Conservation (phyloP, 305 asterid genomes). For the Fraxinus latifolia region DNA sequence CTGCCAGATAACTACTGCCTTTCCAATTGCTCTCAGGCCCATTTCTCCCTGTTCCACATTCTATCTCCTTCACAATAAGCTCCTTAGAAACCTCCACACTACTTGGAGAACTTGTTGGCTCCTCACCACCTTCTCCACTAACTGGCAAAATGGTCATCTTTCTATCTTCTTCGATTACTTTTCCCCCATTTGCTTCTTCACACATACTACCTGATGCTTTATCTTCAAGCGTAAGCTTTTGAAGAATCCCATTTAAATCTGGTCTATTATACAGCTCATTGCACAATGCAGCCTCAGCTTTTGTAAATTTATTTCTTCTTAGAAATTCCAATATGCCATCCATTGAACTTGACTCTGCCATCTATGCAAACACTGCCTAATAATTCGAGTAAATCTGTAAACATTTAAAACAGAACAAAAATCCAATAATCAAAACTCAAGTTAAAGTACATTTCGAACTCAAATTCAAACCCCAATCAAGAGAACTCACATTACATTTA, state of each 20-base stretch:
- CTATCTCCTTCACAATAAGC: slow-evolving; percentile 87
- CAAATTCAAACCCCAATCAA: background rate
- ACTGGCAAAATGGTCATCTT: slow-evolving; percentile 28
- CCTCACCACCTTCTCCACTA: slow-evolving; percentile 39
- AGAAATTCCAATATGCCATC: slow-evolving; percentile 75
- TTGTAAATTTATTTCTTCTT: slow-evolving; percentile 64
- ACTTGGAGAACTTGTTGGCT: slow-evolving; percentile 33
- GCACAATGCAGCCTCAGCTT: slow-evolving; percentile 82
- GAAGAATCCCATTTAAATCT: slow-evolving; percentile 57
- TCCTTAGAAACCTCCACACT: slow-evolving; percentile 54
- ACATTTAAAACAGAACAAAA: slow-evolving; percentile 21
- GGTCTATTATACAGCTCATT: slow-evolving; percentile 66
- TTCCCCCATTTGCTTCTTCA: slow-evolving; percentile 50
- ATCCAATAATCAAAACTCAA: slow-evolving; percentile 13
- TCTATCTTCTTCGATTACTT: slow-evolving; percentile 33
- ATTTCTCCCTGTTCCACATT: slow-evolving; percentile 55
- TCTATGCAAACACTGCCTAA: slow-evolving; percentile 29
- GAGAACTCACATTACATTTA: background rate
- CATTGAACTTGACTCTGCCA: slow-evolving; percentile 72
- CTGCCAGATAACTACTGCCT: slow-evolving; percentile 37
- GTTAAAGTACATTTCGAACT: slow-evolving; percentile 17
- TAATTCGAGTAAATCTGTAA: slow-evolving; percentile 45
- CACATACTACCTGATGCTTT: slow-evolving; percentile 40
- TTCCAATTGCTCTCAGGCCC: slow-evolving; percentile 59
- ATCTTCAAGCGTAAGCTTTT: slow-evolving; percentile 49